These are phyloP conservation scores for Cryptosporidium viatorum DNA, from an alignment of 169 alveolate species.

Conservation along the genomic window DNA sequence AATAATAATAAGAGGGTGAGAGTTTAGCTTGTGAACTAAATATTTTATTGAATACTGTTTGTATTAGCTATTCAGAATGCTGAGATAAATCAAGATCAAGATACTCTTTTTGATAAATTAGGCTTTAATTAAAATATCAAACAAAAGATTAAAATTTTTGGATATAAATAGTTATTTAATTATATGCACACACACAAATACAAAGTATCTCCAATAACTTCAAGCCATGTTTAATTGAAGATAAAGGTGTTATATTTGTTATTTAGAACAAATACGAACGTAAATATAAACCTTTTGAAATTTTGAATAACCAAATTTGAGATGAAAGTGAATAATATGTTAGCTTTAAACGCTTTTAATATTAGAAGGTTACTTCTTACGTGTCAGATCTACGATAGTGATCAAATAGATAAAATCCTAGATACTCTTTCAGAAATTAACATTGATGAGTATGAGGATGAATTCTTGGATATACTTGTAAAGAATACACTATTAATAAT, in stretches of 20 bases:
- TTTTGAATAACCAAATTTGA: neutral
- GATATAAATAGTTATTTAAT: too few species aligned
- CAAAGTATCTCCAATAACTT: neutral
- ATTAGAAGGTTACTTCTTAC: slow-evolving; percentile 25
- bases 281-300: neutral
- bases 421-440: neutral
- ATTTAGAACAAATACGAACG: neutral
- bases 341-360: neutral
- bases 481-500: neutral
- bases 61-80: neutral
- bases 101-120: neutral
- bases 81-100: neutral
- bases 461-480: neutral
- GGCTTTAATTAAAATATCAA: neutral
- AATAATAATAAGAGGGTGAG: too few species aligned
- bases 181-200: neutral
- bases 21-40: too few species aligned
- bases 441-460: neutral
- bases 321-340: neutral
- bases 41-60: neutral
- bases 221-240: neutral
- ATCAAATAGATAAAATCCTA: slow-evolving; percentile 5
- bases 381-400: slow-evolving; percentile 43
- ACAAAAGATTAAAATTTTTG: neutral
- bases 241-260: neutral